Evolutionary conservation across 768 basidiomycete species (phyloP).

Genomic region (Gloeophyllum trabeum): DNA sequence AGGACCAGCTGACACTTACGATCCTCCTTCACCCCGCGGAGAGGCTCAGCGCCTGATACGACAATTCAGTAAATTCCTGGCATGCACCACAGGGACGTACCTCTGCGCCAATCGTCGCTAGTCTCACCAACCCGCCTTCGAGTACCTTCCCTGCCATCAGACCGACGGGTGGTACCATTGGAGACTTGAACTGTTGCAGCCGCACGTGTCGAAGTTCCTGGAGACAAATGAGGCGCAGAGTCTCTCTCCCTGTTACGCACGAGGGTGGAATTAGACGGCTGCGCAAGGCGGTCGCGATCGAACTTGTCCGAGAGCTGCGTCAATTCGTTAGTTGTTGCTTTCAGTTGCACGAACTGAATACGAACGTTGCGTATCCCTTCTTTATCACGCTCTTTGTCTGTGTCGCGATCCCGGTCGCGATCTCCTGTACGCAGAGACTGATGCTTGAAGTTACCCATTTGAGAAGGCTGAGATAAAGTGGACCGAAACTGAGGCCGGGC

Average conservation of each 20-base stretch:
- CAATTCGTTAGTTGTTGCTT: too few relatives aligned
- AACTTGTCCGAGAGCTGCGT: slow-evolving; percentile 79
- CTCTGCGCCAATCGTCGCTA: slow-evolving; percentile 81
- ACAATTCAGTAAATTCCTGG: too few relatives aligned
- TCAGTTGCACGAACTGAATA: slow-evolving; percentile 11
- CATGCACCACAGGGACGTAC: slow-evolving; percentile 37
- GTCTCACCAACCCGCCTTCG: slow-evolving; percentile 66
- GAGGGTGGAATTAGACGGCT: slow-evolving; percentile 29
- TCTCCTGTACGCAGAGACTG: slow-evolving; percentile 67
- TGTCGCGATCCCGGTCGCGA: slow-evolving; percentile 39
- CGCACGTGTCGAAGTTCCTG: slow-evolving; percentile 21
- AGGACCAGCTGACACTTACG: too few relatives aligned
- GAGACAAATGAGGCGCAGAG: slow-evolving; percentile 42
- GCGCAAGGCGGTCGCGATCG: slow-evolving; percentile 67
- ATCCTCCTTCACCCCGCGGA: too few relatives aligned
- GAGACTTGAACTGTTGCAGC: too few relatives aligned
- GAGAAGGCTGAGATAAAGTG: slow-evolving; percentile 68
- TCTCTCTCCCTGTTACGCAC: slow-evolving; percentile 62
- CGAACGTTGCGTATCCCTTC: slow-evolving; percentile 72
- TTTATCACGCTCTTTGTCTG: slow-evolving; percentile 41
- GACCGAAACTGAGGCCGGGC: slow-evolving; percentile 62
- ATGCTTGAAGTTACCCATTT: slow-evolving; percentile 91
- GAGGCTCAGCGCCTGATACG: too few relatives aligned
- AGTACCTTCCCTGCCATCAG: slow-evolving; percentile 33
- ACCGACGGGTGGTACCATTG: neutral